Base-by-base conservation (phyloP, 2,329 filamentous ascomycete genomes). In the Penicillium capsulatum region DNA sequence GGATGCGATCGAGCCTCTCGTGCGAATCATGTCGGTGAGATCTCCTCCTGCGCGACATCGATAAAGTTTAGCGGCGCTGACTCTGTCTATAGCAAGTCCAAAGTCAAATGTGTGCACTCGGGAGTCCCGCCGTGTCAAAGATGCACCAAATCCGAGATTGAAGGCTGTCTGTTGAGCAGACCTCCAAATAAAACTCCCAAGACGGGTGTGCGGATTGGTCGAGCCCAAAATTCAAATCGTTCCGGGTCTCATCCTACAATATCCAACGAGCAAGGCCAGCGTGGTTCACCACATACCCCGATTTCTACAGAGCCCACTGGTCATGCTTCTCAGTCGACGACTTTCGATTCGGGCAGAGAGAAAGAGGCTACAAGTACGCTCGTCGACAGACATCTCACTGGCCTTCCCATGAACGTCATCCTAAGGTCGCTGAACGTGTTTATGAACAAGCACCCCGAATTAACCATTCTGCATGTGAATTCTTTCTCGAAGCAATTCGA, bases 31-130 rank as follows among this genome's bases (percentile, higher is more conserved):
- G 37, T 20, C 22, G 37, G 37, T 40, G 20, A 17, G 24, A 17
- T 7, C 9, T 34, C 6, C 19, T 9, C 32, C 16, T 6, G 9
- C 9, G n/a, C 14, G 7, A 3, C 14, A 11, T 15, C n/a, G 16
- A 24, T 24, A 17, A 7, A n/a, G 10, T 7, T 15, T 16, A 16
- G 11, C 10, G 22, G 27, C 27, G n/a, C 17, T 3, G 14, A 15
- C 22, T 11, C 22, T 11, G 11, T 24, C 32, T 9, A 2, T 33
- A 55, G 52, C 33, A 39, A 43, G 41, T 51, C 50, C 17, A 55
- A 55, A 45, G 42, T 53, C 28, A 53, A 53, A 46, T 55, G 52
- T 33, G 38, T 52, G 7, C 44, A 55, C 34, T 32, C 40, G 10
- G 52, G 52, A 17, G 36, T 28, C n/a, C 33, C 52, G 28, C 52